Percentiles rank a stretch among this genome's conserved stretches.
phyloP scores from a whole-genome alignment of 805 yeast species.

The Metschnikowia lochheadii region DNA sequence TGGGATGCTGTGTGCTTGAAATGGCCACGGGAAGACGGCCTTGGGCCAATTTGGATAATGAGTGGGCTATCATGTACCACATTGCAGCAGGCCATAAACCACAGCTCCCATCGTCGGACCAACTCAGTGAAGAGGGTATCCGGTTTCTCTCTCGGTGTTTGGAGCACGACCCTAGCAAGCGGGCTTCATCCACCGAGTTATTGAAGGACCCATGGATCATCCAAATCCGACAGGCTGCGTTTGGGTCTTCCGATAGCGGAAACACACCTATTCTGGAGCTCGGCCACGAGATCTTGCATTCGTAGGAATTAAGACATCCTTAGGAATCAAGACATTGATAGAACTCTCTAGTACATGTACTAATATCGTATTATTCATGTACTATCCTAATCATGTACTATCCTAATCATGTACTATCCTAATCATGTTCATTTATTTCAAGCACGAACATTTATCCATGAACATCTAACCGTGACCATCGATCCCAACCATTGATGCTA shows the following conservation, averaged over 20 bases:
- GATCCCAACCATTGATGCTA: no score
- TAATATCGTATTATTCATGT: not conserved
- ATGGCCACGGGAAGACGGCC: conserved; percentile 97
- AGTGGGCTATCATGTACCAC: conserved; percentile 98
- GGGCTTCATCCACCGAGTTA: conserved; percentile 82
- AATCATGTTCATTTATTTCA: no score
- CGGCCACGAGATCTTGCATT: conserved; percentile 1
- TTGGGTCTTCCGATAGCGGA: conserved; percentile 39
- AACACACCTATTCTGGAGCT: conserved; percentile 36
- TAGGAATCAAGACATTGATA: not conserved
- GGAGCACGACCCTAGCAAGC: conserved; percentile 73
- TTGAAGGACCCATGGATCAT: conserved; percentile 87
- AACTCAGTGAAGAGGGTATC: conserved; percentile 69
- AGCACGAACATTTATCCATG: no score
- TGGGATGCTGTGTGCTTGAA: conserved; percentile 93
- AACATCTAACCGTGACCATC: no score
- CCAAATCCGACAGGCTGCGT: conserved; percentile 65
- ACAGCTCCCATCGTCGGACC: conserved; percentile 73
- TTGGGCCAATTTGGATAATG: conserved; percentile 94
- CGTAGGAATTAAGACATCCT: not conserved
- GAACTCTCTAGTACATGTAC: no score
- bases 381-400: no score
- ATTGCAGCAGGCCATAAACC: conserved; percentile 95
- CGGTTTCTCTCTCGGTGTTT: conserved; percentile 71
- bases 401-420: no score